Evolutionary conservation across 495 filamentous ascomycete species (phyloP).

Genomic region (Opeltia flavorubescens): DNA sequence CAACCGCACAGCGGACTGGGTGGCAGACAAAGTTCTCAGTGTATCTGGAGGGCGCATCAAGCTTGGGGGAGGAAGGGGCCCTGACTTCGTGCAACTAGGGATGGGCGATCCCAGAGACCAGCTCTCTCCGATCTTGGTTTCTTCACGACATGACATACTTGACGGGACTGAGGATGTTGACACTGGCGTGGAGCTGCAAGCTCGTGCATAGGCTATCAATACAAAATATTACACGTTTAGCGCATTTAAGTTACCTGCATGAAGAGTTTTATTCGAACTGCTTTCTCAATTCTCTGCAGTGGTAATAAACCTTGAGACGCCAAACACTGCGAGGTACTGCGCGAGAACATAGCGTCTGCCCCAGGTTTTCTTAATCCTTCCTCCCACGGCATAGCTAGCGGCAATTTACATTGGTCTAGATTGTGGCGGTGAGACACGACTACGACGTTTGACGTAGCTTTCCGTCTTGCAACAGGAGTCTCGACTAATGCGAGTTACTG

Average conservation of each 20-base stretch:
- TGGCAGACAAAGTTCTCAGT: constrained; percentile 34
- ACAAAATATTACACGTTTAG: too few relatives aligned
- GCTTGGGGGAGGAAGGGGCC: constrained; percentile 11
- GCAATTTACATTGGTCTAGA: not conserved
- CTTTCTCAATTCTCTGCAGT: not conserved
- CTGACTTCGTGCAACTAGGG: constrained; percentile 13
- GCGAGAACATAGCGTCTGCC: not conserved
- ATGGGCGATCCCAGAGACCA: constrained; percentile 18
- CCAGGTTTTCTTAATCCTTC: too few relatives aligned
- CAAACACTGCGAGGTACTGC: too few relatives aligned
- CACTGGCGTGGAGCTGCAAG: constrained; percentile 48
- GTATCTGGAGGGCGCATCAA: constrained; percentile 30
- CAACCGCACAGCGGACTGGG: constrained; percentile 39
- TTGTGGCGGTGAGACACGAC: not conserved
- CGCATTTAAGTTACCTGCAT: too few relatives aligned
- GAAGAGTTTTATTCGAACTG: not conserved
- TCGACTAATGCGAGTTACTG: constrained; percentile 1
- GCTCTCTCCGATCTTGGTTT: constrained; percentile 8
- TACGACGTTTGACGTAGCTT: too few relatives aligned
- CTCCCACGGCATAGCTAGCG: too few relatives aligned
- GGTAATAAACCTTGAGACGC: too few relatives aligned
- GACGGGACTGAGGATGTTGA: constrained; percentile 55
- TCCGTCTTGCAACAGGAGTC: too few relatives aligned
- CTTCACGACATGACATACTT: constrained; percentile 30
- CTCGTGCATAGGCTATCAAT: constrained; percentile 12